Conservation (phyloP, 352 stramenopile genomes). For the Saprolegnia diclina region DNA sequence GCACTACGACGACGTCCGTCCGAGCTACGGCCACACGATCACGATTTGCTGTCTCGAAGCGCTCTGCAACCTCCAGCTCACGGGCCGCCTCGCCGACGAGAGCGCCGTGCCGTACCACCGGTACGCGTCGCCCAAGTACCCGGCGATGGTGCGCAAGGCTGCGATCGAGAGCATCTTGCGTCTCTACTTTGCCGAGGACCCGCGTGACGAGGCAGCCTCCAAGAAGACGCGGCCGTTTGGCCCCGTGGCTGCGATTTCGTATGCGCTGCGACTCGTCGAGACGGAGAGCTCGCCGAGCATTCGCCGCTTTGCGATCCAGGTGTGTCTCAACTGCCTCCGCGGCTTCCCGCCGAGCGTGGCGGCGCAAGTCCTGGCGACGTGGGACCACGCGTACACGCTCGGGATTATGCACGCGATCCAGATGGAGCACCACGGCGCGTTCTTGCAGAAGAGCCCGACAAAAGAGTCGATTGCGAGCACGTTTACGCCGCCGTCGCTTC, state of each 20-base stretch:
- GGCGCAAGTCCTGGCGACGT: slow-evolving; percentile 70
- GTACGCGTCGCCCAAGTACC: slow-evolving; percentile 67
- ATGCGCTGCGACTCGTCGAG: slow-evolving; percentile 58
- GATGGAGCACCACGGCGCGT: slow-evolving; percentile 67
- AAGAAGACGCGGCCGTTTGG: slow-evolving; percentile 51
- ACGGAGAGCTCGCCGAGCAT: slow-evolving; percentile 61
- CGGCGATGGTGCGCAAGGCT: slow-evolving; percentile 68
- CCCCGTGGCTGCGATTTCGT: slow-evolving; percentile 58
- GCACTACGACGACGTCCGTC: slow-evolving; percentile 80
- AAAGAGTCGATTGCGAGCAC: slow-evolving; percentile 61
- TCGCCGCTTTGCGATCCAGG: slow-evolving; percentile 67
- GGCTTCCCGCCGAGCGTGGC: slow-evolving; percentile 65
- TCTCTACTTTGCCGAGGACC: slow-evolving; percentile 78
- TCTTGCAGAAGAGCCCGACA: slow-evolving; percentile 67
- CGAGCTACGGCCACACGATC: slow-evolving; percentile 74
- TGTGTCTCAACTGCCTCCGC: slow-evolving; percentile 74
- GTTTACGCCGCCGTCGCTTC: slow-evolving; percentile 53
- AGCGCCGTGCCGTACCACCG: slow-evolving; percentile 64
- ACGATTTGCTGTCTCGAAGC: slow-evolving; percentile 78
- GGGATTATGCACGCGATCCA: slow-evolving; percentile 67
- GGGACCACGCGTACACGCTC: slow-evolving; percentile 78
- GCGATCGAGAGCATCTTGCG: slow-evolving; percentile 81
- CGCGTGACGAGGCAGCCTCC: slow-evolving; percentile 15
- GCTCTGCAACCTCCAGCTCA: slow-evolving; percentile 70
- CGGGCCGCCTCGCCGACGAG: slow-evolving; percentile 43